Percentiles rank a stretch among this genome's conserved stretches.
These are phyloP conservation scores for Aphanomyces invadans DNA, from an alignment of 352 stramenopile species.

Conservation along the genomic window DNA sequence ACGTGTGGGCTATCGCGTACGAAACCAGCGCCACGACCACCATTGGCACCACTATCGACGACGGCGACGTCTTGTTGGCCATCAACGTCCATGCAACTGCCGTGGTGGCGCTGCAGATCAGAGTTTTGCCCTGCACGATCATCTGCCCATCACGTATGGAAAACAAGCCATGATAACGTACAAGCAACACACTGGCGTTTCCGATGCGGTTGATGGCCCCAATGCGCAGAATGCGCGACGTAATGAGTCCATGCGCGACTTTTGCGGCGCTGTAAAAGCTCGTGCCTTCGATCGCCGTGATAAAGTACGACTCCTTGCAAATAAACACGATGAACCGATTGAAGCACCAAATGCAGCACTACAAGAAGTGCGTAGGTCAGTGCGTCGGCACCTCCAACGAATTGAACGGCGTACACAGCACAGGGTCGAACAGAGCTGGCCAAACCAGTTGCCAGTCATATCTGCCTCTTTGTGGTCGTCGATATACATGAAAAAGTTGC, in stretches of 20 bases:
- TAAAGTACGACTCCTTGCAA: constrained; percentile 72
- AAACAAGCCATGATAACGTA: constrained; percentile 7
- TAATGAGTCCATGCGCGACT: constrained; percentile 61
- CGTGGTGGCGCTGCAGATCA: constrained; percentile 61
- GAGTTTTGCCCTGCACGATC: constrained; percentile 53
- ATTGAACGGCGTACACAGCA: constrained; percentile 78
- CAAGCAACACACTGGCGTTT: constrained; percentile 52
- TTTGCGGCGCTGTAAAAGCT: constrained; percentile 70
- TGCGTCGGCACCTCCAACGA: too few relatives aligned
- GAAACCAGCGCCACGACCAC: constrained; percentile 60
- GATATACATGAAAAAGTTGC: constrained; percentile 71
- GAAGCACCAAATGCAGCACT: constrained; percentile 83
- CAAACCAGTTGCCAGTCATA: constrained; percentile 53
- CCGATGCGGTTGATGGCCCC: constrained; percentile 60
- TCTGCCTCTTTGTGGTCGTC: constrained; percentile 65
- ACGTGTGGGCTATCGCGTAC: constrained; percentile 67
- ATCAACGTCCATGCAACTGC: constrained; percentile 67
- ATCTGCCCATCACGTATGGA: not conserved
- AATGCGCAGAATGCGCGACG: constrained; percentile 57
- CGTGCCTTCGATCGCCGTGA: constrained; percentile 73
- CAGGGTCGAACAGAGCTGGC: constrained; percentile 43
- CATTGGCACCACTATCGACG: constrained; percentile 40
- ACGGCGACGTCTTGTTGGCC: constrained; percentile 37
- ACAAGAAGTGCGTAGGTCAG: constrained; percentile 11
- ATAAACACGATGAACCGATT: constrained; percentile 78